A percentile compares a stretch with the other conserved stretches of the same genome.
These are phyloP conservation scores for Stentor roeselii DNA, from an alignment of 73 alveolate species.

Conservation along the genomic window DNA sequence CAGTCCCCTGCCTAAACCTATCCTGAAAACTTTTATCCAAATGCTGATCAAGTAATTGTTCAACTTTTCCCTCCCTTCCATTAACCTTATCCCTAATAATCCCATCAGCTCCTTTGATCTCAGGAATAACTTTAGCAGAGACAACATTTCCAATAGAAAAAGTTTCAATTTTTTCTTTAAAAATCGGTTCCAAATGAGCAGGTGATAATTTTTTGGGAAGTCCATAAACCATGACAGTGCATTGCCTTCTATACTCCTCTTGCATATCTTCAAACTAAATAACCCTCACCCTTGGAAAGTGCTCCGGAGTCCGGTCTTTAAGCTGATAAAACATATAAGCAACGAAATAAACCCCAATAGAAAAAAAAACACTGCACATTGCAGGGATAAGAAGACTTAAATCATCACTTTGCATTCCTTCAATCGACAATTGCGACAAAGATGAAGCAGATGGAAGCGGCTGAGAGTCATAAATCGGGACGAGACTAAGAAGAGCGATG, in stretches of 20 bases:
- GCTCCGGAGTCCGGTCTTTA: background rate
- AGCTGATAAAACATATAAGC: background rate
- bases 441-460: background rate
- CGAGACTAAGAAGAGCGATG: background rate
- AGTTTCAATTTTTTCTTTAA: background rate
- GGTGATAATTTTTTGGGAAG: background rate
- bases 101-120: background rate
- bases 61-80: background rate
- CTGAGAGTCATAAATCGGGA: background rate
- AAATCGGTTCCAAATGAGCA: background rate
- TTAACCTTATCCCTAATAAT: background rate
- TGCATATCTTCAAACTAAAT: conserved; percentile 9
- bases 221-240: background rate
- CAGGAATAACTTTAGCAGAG: background rate
- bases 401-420: background rate
- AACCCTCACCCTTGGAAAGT: background rate
- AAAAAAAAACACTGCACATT: conserved; percentile 3
- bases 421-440: background rate
- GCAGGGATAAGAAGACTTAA: background rate
- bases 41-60: background rate
- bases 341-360: background rate
- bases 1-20: background rate
- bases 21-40: background rate
- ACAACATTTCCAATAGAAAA: background rate
- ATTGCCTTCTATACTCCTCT: background rate